Evolutionary conservation across 129 eudicot genomes (phyloP), one percentile per base, ranked within the genome.

Genomic region (Silybum marianum): DNA sequence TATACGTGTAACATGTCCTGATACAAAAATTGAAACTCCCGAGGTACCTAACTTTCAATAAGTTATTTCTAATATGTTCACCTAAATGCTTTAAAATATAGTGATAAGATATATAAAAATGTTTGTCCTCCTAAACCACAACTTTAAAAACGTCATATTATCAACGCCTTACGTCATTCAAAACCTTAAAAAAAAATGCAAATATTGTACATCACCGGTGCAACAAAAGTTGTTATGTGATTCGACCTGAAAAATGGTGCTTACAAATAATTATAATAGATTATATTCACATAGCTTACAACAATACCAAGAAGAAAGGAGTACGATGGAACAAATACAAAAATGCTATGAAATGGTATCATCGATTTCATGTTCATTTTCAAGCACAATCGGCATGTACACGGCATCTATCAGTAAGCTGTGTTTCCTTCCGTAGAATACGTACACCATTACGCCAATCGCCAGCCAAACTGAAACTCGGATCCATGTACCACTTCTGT

Each of bases 401-500:
- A 80, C 81, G 0, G 82, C 78, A 36, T 75, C 84, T 44, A 75
- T 78, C 36, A 88, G 80, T 39, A 74, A 78, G 84, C 94, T 90
- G 83, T 88, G 94, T 71, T 76, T 85, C 82, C 89, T 80, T 21
- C 94, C 94, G 28, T 90, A 90, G 71, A 88, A 90, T 12, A 86
- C 51, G 42, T 90, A 90, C 10, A 90, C 88, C 74, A 90, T 73
- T 68, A 85, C 87, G 36, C 93, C 93, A 14, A 82, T 73, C 69
- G 81, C 81, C 78, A 90, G 84, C 93, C 93, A 90, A 71, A 87
- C 80, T 0, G 88, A 81, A 32, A 86, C 91, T 12, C 91, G 85
- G 67, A 82, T 88, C 93, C 93, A 90, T 24, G 93, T 90, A 72
- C 78, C 86, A 12, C 71, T 42, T 54, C 93, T 90, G 87, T 46